Percentiles rank a stretch among this genome's conserved stretches.
Conservation (phyloP, 352 stramenopile species). For the Globisporangium polare region DNA sequence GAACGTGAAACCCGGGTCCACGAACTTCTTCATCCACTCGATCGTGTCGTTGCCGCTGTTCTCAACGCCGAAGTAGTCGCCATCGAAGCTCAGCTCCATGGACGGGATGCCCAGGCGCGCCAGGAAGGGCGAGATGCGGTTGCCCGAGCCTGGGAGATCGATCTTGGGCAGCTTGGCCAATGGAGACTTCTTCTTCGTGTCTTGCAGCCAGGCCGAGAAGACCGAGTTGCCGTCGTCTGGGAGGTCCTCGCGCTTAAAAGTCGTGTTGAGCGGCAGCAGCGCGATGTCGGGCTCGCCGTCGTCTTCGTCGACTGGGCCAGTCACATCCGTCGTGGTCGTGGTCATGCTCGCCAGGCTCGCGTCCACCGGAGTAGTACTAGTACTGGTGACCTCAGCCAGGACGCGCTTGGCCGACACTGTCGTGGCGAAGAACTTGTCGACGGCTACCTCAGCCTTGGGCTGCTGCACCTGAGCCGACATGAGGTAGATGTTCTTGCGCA, state of each 20-base stretch:
- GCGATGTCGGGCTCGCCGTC: slow-evolving; percentile 32
- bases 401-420: background rate
- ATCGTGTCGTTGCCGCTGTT: slow-evolving; percentile 54
- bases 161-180: slow-evolving; percentile 51
- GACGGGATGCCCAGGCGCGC: slow-evolving; percentile 68
- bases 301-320: background rate
- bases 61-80: slow-evolving; percentile 61
- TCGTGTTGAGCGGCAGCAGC: slow-evolving; percentile 61
- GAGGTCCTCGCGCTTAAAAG: slow-evolving; percentile 61
- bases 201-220: slow-evolving; percentile 65
- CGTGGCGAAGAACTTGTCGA: slow-evolving; percentile 45
- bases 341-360: background rate
- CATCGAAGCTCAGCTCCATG: slow-evolving; percentile 70
- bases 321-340: background rate
- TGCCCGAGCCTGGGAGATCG: slow-evolving; percentile 38
- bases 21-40: slow-evolving; percentile 77
- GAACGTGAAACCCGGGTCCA: slow-evolving; percentile 66
- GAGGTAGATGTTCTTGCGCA: slow-evolving; percentile 76
- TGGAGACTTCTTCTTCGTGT: slow-evolving; percentile 34
- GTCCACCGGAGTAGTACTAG: background rate
- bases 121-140: slow-evolving; percentile 69
- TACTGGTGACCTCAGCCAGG: background rate
- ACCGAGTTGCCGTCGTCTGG: slow-evolving; percentile 58
- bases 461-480: slow-evolving; percentile 67
- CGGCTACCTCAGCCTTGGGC: slow-evolving; percentile 42